Evolutionary conservation across 129 eudicot genomes (phyloP), one percentile per base, ranked within the genome.

Genomic region (Saussurea involucrata): DNA sequence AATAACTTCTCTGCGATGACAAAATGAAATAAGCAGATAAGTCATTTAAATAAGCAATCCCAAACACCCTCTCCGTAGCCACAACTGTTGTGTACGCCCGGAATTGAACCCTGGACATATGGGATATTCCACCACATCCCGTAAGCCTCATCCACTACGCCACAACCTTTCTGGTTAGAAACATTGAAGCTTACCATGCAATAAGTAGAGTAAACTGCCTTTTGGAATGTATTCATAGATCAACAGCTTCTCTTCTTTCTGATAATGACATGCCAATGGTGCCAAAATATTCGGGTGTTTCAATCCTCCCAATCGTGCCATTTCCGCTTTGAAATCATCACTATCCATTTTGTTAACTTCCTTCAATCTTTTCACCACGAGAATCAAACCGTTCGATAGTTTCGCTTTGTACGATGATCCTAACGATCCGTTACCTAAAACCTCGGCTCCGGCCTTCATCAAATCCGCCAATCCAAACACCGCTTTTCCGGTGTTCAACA

Each of bases 371-470:
- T 90, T 93, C n/a, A 93, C 96, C 22, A 86, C 96, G 32, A 93
- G 80, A 5, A 77, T 60, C 76, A 82, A 44, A 25, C 88, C 94
- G 28, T 55, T 74, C 2, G 83, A 68, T 86, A 93, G 57, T 24
- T 40, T 55, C 3, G 92, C 92, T 88, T 88, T 90, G 37, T 88
- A 90, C 0, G 94, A 82, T 8, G 93, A 88, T 5, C 96, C 96
- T 81, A 90, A 29, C 1, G 86, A 32, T 17, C 94, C 96, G 18
- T 85, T 90, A 6, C 90, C 96, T 11, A 92, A 83, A 25, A 90
- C 94, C 84, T 90, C 89, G 0, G 98, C 96, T 0, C 91, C 78
- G 4, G 98, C 90, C 76, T 80, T 86, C 98, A 92, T 88, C 80
- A 92, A 78, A 85, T 92, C 94, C 9, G 80, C 69, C 77, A 88